Evolutionary conservation across 2,329 filamentous ascomycete species (phyloP), one percentile per base, ranked within the genome.

Genomic region (Xylaria polymorpha): DNA sequence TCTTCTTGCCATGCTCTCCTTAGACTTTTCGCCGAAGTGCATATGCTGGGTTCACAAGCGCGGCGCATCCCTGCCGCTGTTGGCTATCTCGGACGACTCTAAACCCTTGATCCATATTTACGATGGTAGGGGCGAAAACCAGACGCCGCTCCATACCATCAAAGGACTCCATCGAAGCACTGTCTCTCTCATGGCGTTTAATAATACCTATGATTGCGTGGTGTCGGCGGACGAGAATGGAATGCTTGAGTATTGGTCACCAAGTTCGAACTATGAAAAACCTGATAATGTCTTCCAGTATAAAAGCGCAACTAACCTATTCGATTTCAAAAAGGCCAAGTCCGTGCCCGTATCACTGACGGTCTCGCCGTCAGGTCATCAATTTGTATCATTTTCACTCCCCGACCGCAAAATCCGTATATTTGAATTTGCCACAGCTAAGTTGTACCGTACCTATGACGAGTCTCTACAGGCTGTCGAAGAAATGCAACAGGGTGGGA

Each of bases 211-310:
- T 77, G 91, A 98, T 80, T 99, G 96, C 77, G 94, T 97, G 1
- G 83, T 98, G 7, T 98, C 96, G 1, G 91, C 91, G 0, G 97
- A 99, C 73, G 90, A 95, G 74, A 88, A 89, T 63, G 95, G 96
- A 29, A 98, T 98, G 95, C 79, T 99, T 10, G 96, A 99, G 80
- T 99, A 99, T 82, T 99, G 96, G 96, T 88, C 88, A 67, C 94
- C 96, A 0, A 88, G 87, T 71, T 90, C 88, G 1, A 90, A 85
- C 46, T 98, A 94, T 79, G 94, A 97, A 76, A 98, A 98, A 80
- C 96, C 96, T 0, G 91, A 94, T 74, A 94, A 89, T 61, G 94
- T 99, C 20, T 99, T 97, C 79, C 88, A 93, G 73, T 93, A 94
- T 82, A 99, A 99, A 82, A 97, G 94, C 78, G 91, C 92, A 1